phyloP scores from a whole-genome alignment of 202 grass and related monocot genomes.

The Panicum virgatum region DNA sequence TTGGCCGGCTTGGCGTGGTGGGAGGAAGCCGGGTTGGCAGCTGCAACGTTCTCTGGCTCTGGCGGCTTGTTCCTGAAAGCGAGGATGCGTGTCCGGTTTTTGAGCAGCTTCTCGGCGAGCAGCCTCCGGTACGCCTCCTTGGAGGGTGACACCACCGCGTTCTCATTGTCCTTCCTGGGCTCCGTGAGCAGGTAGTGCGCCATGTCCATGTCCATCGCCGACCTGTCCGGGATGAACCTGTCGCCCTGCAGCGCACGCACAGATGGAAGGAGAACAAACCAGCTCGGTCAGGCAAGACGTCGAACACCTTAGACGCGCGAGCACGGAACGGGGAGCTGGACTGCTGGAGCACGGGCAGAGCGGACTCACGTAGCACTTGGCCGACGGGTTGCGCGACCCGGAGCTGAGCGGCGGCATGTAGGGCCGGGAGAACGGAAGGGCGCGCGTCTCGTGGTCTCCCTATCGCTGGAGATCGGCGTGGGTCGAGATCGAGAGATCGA shows the following conservation, averaged over 20 bases:
- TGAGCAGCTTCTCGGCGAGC: slow-evolving; percentile 82
- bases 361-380: slow-evolving; percentile 65
- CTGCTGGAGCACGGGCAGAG: neutral
- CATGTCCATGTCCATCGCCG: slow-evolving; percentile 86
- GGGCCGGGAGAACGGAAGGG: slow-evolving; percentile 25
- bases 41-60: slow-evolving; percentile 38
- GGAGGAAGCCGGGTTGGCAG: slow-evolving; percentile 12
- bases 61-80: slow-evolving; percentile 85
- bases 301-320: neutral
- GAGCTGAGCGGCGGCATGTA: slow-evolving; percentile 73
- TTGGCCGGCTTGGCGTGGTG: slow-evolving; percentile 56
- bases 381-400: slow-evolving; percentile 52
- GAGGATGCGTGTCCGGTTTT: slow-evolving; percentile 76
- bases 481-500: neutral
- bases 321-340: neutral
- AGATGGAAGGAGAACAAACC: neutral
- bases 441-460: neutral
- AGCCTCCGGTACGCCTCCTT: slow-evolving; percentile 81
- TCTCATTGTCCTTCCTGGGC: slow-evolving; percentile 84
- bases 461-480: slow-evolving; percentile 11
- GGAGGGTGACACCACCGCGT: slow-evolving; percentile 51
- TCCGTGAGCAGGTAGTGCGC: slow-evolving; percentile 84
- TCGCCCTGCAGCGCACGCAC: slow-evolving; percentile 55
- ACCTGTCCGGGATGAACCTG: slow-evolving; percentile 86
- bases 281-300: neutral